A percentile compares a stretch with the other conserved stretches of the same genome.
phyloP scores from a whole-genome alignment of 169 alveolate species.

The Eimeria praecox region DNA sequence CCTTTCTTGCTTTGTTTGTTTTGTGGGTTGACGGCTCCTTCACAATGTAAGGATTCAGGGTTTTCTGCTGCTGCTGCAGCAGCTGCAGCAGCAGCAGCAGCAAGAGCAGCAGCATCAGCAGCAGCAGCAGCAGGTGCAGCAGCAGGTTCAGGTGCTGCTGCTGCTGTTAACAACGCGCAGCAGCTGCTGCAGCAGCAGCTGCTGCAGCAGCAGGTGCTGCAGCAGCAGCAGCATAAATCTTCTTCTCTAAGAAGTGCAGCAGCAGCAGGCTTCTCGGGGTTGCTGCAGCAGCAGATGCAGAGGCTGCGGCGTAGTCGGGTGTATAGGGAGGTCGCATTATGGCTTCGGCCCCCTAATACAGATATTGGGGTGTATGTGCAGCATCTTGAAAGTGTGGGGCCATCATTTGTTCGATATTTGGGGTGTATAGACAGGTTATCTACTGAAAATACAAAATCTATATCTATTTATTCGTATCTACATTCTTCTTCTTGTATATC shows the following conservation, averaged over 20 bases:
- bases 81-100: neutral
- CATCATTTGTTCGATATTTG: neutral
- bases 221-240: too few relatives aligned
- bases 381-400: neutral
- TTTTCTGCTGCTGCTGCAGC: neutral
- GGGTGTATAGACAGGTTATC: slow-evolving; percentile 24
- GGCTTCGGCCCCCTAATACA: neutral
- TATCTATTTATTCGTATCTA: too few relatives aligned
- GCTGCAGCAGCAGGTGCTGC: neutral
- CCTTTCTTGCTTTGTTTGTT: neutral
- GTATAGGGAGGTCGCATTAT: neutral
- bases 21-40: neutral
- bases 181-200: too few relatives aligned
- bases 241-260: too few relatives aligned
- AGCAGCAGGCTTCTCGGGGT: too few relatives aligned
- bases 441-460: neutral
- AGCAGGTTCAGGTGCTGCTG: too few relatives aligned
- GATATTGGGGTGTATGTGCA: neutral
- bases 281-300: neutral
- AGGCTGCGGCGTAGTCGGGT: too few relatives aligned
- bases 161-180: too few relatives aligned
- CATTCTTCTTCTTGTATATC: neutral
- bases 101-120: neutral
- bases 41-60: neutral
- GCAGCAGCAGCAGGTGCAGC: neutral